Conservation (phyloP, 805 yeast genomes). For the Wickerhamomyces xylosicus region DNA sequence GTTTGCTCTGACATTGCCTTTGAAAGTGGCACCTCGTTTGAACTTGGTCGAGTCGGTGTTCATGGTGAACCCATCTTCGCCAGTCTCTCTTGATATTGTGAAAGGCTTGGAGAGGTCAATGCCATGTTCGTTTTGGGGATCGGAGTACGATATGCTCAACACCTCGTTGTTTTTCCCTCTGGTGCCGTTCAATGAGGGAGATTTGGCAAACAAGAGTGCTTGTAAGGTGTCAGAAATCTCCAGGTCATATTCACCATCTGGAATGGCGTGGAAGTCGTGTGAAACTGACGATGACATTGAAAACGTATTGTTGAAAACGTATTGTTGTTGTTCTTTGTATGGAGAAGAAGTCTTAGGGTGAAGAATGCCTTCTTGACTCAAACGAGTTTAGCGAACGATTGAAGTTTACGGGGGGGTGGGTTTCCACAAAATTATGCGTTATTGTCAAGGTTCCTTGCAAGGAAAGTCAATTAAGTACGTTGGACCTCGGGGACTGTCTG, state of each 20-base stretch:
- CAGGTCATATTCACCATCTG: constrained; percentile 19
- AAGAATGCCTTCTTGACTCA: too few species aligned
- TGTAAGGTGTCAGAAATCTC: constrained; percentile 12
- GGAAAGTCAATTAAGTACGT: too few species aligned
- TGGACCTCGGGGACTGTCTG: too few species aligned
- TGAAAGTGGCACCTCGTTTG: constrained; percentile 6
- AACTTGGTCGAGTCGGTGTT: constrained; percentile 9
- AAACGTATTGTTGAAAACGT: too few species aligned
- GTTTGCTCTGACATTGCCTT: constrained; percentile 7
- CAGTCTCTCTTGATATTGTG: constrained; percentile 7
- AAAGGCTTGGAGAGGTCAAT: constrained; percentile 7
- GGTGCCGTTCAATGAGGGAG: neutral
- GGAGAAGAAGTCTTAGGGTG: too few species aligned
- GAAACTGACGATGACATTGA: too few species aligned
- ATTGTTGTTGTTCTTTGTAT: too few species aligned
- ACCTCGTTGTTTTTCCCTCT: constrained; percentile 11
- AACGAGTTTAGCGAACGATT: too few species aligned
- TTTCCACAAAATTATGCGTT: too few species aligned
- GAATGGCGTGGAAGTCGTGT: constrained; percentile 1
- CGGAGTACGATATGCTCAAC: constrained; percentile 13
- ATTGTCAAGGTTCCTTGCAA: too few species aligned
- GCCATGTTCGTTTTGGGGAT: neutral
- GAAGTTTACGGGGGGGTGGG: too few species aligned
- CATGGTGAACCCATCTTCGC: constrained; percentile 6
- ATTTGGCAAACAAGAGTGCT: constrained; percentile 2